Base-by-base conservation (phyloP, 768 basidiomycete genomes). In the Gyrodon lividus region DNA sequence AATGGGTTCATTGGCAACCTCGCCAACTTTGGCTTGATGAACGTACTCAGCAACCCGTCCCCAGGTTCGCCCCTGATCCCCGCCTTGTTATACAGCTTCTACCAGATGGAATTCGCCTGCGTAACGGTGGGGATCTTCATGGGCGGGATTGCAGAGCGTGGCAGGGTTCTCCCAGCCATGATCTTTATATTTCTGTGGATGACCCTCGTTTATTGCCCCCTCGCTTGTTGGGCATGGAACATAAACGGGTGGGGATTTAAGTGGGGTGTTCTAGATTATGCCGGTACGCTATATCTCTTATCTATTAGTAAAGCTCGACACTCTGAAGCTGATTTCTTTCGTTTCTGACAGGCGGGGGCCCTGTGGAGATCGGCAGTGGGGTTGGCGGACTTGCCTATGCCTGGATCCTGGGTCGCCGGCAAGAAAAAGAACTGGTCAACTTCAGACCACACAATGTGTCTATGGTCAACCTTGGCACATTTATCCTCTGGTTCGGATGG, bases 361-460 rank as follows among this genome's bases (percentile, higher is more conserved):
- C 92, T 13, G 91, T 94, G 58, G 89, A 93, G 67, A 91, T 93
- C 52, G 86, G 86, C 43, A 87, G 85, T 54, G 94, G 94, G 19
- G 80, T 92, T 26, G 85, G 84, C 22, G 89, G 92, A 2, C 79
- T 97, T 49, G 92, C 92, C 1, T 91, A 85, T 69, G 82, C 92
- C 12, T 84, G 91, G 82, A 86, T 91, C 53, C 81, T 98, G 52
- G 94, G 94, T 17, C 83, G 84, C 44, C 80, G 94, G 52, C 77
- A 83, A 55, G 84, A 87, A 58, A 78, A 78, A 40, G 85, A 89
- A 59, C 68, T 89, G 8, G 65, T 82, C 53, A 88, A 88, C 66
- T 94, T 92, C 74, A 80, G 90, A 54, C 92, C 92, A 7, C 90
- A 95, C 70, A 92, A 92, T 66, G 90, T 92, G 19, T 83, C 87